Percentiles rank a stretch among this genome's conserved stretches.
These are phyloP conservation scores for Smithsoniella earleae DNA, from an alignment of 163 green algal genomes.

Conservation along the genomic window DNA sequence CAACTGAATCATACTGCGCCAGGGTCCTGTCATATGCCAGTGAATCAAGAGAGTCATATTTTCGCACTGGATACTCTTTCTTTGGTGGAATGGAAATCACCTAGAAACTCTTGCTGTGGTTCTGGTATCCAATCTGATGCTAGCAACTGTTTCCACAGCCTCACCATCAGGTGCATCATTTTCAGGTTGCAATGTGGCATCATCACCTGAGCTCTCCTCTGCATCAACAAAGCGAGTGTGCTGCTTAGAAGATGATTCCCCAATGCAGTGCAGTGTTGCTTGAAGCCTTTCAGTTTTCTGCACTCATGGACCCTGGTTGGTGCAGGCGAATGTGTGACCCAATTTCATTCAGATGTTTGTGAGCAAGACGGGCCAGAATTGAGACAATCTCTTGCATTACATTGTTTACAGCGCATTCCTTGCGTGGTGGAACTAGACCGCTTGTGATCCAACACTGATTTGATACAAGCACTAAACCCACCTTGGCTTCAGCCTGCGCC, in stretches of 20 bases:
- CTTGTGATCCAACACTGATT: neutral
- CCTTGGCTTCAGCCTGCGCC: slow-evolving; percentile 61
- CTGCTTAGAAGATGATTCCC: slow-evolving; percentile 37
- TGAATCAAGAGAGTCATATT: too few species aligned
- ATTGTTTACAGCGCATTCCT: neutral
- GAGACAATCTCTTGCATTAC: too few species aligned
- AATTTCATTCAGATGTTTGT: neutral
- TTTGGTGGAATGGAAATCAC: too few species aligned
- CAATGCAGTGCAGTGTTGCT: slow-evolving; percentile 76
- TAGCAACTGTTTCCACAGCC: too few species aligned
- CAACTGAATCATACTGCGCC: too few species aligned
- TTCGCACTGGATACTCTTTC: too few species aligned
- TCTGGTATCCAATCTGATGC: too few species aligned
- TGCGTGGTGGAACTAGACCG: neutral
- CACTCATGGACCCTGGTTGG: neutral
- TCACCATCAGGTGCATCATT: too few species aligned
- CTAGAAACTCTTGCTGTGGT: too few species aligned
- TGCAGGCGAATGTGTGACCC: neutral
- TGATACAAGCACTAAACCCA: slow-evolving; percentile 28
- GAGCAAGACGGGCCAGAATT: neutral
- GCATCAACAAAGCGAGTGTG: slow-evolving; percentile 88
- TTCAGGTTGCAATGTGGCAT: too few species aligned
- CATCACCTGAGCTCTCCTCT: too few species aligned
- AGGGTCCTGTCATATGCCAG: too few species aligned
- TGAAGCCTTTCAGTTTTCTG: slow-evolving; percentile 72